Base-by-base conservation (phyloP, 495 filamentous ascomycete species). In the Halenospora varia region DNA sequence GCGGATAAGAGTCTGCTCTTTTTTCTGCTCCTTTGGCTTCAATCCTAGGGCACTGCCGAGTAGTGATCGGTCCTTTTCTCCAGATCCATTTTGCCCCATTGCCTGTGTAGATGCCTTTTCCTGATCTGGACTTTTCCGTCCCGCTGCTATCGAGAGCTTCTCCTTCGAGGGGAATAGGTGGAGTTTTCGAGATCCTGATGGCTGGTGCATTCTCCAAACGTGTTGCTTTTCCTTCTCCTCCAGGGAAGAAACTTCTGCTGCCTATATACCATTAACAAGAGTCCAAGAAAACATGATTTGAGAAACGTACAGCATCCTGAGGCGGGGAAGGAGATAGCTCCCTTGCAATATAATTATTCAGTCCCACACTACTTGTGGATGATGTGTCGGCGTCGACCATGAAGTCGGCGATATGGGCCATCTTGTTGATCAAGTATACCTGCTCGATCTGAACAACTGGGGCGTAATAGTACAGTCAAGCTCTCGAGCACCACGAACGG, bases 201-300 rank as follows among this genome's bases (percentile, higher is more conserved):
- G 66, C 51, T 77, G 74, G 51, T 79, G 76, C 78, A 80, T 79
- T 63, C 76, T 81, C 74, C 74, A 77, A 22, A 72, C 66, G 61
- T 72, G n/a, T n/a, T n/a, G 74, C 20, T 75, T 72, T 46, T 62
- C 60, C 55, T 59, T 57, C 71, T 81, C 59, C 71, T 76, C 62
- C 46, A 59, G 68, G 42, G 54, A 70, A 55, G 65, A 67, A 47
- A 58, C 71, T 53, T 69, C 71, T 67, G 68, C 41, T 49, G 47
- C n/a, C 64, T 63, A 50, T 25, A 54, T 52, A 44, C 39, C 22
- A 20, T 45, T 55, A 57, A 50, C 13, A 17, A 10, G 8, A 20
- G 11, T 55, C 4, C 22, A 41, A 39, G 25, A 17, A 2, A 19
- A 55, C 40, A 51, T 18, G 10, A 13, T 13, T 10, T 23, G 23